Conservation (phyloP, 1,284 basidiomycete species). For the Meripilus lineatus region DNA sequence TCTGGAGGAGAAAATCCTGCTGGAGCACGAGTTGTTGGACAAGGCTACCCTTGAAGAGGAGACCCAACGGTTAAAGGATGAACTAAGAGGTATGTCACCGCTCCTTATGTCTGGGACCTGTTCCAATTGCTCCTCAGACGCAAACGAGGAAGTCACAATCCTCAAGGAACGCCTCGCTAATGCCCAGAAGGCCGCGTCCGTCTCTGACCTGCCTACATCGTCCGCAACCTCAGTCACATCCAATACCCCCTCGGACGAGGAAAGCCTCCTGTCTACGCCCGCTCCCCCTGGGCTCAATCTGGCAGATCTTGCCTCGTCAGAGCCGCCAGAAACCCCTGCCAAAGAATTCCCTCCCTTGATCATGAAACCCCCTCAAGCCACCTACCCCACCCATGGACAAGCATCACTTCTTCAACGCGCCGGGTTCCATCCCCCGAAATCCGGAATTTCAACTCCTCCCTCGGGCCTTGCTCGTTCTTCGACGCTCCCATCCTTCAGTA, state of each 20-base stretch:
- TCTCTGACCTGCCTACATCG: conserved; percentile 20
- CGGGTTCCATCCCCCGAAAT: conserved; percentile 43
- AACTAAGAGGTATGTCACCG: conserved; percentile 72
- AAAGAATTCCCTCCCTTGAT: conserved; percentile 22
- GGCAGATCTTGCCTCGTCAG: conserved; percentile 44
- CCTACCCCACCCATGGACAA: conserved; percentile 36
- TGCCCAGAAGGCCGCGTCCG: conserved; percentile 28
- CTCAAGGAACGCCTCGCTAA: conserved; percentile 69
- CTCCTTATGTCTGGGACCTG: conserved; percentile 3
- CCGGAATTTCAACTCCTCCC: conserved; percentile 32
- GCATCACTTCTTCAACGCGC: conserved; percentile 46
- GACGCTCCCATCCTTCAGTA: conserved; percentile 45
- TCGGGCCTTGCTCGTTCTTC: conserved; percentile 52
- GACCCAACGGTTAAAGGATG: conserved; percentile 88
- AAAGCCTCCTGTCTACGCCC: conserved; percentile 43
- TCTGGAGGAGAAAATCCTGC: conserved; percentile 93
- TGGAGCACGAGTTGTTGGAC: conserved; percentile 95
- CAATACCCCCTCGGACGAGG: conserved; percentile 39
- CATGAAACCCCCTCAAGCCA: conserved; percentile 17
- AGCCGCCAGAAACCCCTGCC: conserved; percentile 34
- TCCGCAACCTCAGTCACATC: conserved; percentile 24
- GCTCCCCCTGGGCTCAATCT: conserved; percentile 59
- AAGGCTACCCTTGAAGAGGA: conserved; percentile 91
- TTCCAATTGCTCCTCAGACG: conserved; percentile 45
- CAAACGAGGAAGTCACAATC: conserved; percentile 81